A percentile compares a stretch with the other conserved stretches of the same genome.
These are phyloP conservation scores for Verticillium longisporum DNA, from an alignment of 2,329 filamentous ascomycete genomes.

Conservation along the genomic window DNA sequence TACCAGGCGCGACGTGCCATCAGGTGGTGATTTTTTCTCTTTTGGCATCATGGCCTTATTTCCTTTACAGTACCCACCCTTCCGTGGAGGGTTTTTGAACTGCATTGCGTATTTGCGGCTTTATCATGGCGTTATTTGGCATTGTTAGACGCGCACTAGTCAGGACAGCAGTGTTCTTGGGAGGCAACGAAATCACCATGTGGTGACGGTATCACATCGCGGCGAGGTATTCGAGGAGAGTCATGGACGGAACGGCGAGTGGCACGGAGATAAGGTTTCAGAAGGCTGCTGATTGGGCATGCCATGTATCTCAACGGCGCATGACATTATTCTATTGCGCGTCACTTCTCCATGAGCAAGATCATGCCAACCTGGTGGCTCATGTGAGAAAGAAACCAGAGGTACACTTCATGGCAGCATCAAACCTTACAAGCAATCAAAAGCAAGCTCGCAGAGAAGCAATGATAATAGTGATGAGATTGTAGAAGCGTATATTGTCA, in stretches of 20 bases:
- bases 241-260: neutral
- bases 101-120: neutral
- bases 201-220: neutral
- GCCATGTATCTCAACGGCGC: too few species aligned
- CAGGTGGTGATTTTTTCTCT: neutral
- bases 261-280: too few species aligned
- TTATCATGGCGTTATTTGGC: neutral
- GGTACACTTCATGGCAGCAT: neutral
- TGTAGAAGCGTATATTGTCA: neutral
- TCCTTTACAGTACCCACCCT: neutral
- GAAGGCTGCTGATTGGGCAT: too few species aligned
- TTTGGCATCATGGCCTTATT: neutral
- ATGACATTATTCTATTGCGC: too few species aligned
- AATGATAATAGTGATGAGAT: neutral
- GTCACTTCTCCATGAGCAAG: too few species aligned
- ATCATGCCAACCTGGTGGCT: too few species aligned
- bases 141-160: neutral
- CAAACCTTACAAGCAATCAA: neutral
- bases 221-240: neutral
- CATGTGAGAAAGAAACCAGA: too few species aligned
- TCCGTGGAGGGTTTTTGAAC: too few species aligned
- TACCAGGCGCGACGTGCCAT: neutral
- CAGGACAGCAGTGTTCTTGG: neutral
- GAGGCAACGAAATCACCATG: neutral
- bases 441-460: neutral